phyloP scores from a whole-genome alignment of 2,329 filamentous ascomycete species.

The Leptodontidium sp. region DNA sequence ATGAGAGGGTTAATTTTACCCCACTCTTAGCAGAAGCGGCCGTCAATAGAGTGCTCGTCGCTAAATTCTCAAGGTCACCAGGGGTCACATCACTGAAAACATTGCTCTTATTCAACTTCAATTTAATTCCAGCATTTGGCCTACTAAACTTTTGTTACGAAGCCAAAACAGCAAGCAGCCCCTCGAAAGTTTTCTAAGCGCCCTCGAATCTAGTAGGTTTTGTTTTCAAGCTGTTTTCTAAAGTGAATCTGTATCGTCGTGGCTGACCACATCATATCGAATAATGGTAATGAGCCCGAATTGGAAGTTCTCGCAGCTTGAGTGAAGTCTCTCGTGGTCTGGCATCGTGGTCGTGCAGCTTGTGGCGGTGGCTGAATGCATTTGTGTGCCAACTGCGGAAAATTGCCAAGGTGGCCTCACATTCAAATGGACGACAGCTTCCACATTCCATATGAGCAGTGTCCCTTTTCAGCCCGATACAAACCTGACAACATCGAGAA shows the following conservation, averaged over 20 bases:
- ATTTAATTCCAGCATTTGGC: not conserved
- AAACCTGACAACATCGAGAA: not conserved
- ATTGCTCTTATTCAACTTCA: not conserved
- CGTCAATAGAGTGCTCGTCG: not conserved
- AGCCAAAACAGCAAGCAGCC: not conserved
- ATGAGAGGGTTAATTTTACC: not conserved
- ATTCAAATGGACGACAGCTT: not conserved
- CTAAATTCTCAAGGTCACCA: not conserved
- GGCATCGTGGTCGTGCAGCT: no score
- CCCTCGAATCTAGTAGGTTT: no score
- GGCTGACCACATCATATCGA: no score
- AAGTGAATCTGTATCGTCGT: no score
- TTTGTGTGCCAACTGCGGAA: not conserved
- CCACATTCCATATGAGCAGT: not conserved
- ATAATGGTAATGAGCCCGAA: no score
- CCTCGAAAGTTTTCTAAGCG: no score
- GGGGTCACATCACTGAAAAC: not conserved
- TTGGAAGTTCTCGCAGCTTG: not conserved
- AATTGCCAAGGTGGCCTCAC: not conserved
- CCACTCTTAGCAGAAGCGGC: not conserved
- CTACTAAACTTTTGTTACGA: not conserved
- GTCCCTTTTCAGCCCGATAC: not conserved
- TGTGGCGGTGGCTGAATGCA: slow-evolving; percentile 6
- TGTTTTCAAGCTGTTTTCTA: no score
- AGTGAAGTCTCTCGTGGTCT: not conserved